Evolutionary conservation across 192 early-diverging fungal genomes (phyloP), one percentile per base, ranked within the genome.

Genomic region (Coemansia sp.): DNA sequence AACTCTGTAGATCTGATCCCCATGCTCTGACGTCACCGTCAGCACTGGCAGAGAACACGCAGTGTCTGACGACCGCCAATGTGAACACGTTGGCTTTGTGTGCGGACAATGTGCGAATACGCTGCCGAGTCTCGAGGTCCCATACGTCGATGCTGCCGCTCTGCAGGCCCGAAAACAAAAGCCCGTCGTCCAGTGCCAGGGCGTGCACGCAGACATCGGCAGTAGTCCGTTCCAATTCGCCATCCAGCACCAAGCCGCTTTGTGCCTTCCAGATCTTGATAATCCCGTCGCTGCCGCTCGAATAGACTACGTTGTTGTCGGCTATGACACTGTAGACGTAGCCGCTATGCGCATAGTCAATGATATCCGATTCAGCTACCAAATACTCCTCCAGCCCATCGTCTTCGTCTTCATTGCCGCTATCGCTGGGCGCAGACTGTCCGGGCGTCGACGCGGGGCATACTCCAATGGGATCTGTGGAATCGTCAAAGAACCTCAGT

Each of bases 161-260:
- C 84, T 93, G 91, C 37, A 88, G 84, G 62, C 91, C 91, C 64
- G 88, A 89, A 43, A 91, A 91, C 64, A 93, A 72, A 46, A 89
- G 85, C 6, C 86, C 90, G 59, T 91, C 89, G 52, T 87, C 83
- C 37, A 93, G 64, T 14, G 89, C 88, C 55, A 93, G 64, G 60
- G 89, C 66, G 19, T 90, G 74, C 7, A 91, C 86, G 52, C 90
- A 86, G 61, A 64, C 68, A 63, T 86, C 73, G 66, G 42, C 70
- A 46, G 52, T 46, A 10, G 10, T 80, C 8, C 84, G 75, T 46
- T 52, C 62, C 33, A 86, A 68, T 9, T 62, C 67, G 10, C 64
- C 69, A 13, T 77, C 40, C 14, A 11, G 3, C 11, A 16, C 40
- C 14, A 16, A 11, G 3, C 40, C 14, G 9, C 9, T 42, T 42